A percentile compares a stretch with the other conserved stretches of the same genome.
These are phyloP conservation scores for Aaosphaeria pasadenensis DNA, from an alignment of 2,329 filamentous ascomycete species.

Conservation along the genomic window DNA sequence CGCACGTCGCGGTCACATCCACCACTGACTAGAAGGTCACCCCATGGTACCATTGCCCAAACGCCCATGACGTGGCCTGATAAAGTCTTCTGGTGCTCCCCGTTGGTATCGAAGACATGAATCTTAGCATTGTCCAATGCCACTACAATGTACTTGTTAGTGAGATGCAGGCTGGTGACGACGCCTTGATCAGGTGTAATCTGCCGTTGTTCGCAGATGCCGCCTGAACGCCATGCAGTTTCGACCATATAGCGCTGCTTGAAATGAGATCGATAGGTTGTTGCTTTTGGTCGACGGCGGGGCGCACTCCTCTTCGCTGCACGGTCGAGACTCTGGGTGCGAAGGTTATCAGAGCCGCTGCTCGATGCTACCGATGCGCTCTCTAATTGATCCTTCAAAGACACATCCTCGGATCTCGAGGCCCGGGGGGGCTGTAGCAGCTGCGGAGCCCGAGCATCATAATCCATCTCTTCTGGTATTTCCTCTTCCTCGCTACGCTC, in stretches of 20 bases:
- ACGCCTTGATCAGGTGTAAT: conserved; percentile 97
- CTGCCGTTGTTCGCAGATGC: conserved; percentile 76
- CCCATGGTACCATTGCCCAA: conserved; percentile 99
- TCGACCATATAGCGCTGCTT: conserved; percentile 97
- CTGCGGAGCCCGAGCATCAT: conserved; percentile 19
- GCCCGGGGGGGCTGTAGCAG: conserved; percentile 23
- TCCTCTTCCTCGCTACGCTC: conserved; percentile 27
- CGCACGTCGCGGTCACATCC: conserved; percentile 95
- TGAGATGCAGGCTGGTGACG: conserved; percentile 91
- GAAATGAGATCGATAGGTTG: conserved; percentile 94
- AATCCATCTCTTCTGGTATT: conserved; percentile 24
- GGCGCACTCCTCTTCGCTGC: conserved; percentile 33
- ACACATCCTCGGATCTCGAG: conserved; percentile 23
- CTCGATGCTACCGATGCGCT: conserved; percentile 34
- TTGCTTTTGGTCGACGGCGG: conserved; percentile 58
- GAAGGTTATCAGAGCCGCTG: conserved; percentile 46
- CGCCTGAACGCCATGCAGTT: conserved; percentile 91
- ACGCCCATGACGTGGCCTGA: conserved; percentile 98
- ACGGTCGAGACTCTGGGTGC: conserved; percentile 57
- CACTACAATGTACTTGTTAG: conserved; percentile 94
- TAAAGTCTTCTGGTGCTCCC: conserved; percentile 81
- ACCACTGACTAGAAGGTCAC: conserved; percentile 89
- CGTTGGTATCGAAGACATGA: conserved; percentile 92
- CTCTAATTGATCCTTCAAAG: conserved; percentile 24
- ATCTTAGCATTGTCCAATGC: conserved; percentile 98